Conservation (phyloP, 129 eudicot genomes). For the Arctium lappa region DNA sequence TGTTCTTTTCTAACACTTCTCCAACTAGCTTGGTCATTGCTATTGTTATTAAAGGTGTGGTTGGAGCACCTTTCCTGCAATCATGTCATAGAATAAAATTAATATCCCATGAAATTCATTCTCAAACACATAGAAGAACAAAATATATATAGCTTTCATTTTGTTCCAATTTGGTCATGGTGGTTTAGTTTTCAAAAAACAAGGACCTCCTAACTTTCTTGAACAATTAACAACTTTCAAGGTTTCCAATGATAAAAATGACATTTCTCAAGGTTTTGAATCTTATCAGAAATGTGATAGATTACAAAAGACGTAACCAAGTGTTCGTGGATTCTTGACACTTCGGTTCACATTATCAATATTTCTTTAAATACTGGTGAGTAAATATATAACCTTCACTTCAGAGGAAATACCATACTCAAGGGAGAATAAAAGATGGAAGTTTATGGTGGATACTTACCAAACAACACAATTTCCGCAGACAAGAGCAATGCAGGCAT, state of each 20-base stretch:
- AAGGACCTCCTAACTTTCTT: neutral
- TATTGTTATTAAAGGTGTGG: constrained; percentile 89
- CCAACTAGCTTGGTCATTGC: constrained; percentile 82
- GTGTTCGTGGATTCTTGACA: neutral
- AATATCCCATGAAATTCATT: neutral
- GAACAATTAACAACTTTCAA: neutral
- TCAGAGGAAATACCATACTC: neutral
- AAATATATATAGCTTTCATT: neutral
- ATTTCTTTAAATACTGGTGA: neutral
- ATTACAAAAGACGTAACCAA: neutral
- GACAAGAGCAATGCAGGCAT: constrained; percentile 96
- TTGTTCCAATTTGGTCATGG: neutral
- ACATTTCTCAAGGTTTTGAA: neutral
- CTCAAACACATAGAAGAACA: constrained; percentile 3
- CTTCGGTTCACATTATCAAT: neutral
- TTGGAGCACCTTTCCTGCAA: constrained; percentile 98
- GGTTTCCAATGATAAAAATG: neutral
- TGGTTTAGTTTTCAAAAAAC: neutral
- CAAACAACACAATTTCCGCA: constrained; percentile 98
- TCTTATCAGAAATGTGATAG: neutral
- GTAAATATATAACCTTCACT: neutral
- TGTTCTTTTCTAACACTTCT: constrained; percentile 78
- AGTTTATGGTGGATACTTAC: constrained; percentile 44
- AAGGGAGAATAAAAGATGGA: neutral
- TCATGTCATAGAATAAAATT: neutral